phyloP scores from a whole-genome alignment of 129 eudicot species.

The Centella asiatica region DNA sequence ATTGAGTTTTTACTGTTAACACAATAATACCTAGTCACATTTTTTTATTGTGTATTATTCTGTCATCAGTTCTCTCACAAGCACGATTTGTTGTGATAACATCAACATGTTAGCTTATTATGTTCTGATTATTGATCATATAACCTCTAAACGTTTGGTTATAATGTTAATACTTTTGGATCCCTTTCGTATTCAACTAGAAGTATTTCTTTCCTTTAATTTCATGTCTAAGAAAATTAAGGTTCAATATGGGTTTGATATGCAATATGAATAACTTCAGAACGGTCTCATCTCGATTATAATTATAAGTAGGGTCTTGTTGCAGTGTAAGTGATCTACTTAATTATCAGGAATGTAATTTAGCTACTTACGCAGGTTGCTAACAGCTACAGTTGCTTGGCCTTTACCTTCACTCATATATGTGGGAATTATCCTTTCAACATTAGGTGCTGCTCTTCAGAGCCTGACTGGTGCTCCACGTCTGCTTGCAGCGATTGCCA shows the following conservation, averaged over 20 bases:
- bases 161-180: no score
- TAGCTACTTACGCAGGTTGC: constrained; percentile 57
- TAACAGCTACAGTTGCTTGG: constrained; percentile 95
- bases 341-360: neutral
- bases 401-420: constrained; percentile 80
- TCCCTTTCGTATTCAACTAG: neutral
- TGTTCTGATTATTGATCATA: no score
- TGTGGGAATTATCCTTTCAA: constrained; percentile 94
- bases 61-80: no score
- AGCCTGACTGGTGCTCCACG: constrained; percentile 99
- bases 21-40: no score
- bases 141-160: no score
- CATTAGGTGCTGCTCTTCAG: constrained; percentile 97
- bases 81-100: no score
- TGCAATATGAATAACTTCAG: no score
- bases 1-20: no score
- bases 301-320: neutral
- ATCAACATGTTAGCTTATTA: no score
- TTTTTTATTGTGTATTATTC: no score
- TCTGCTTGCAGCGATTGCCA: constrained; percentile 94
- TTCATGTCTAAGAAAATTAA: neutral
- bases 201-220: neutral
- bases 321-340: constrained; percentile 2
- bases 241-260: no score
- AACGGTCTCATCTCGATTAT: neutral